Percentiles rank a stretch among this genome's conserved stretches.
Conservation (phyloP, 148 eudicot genomes). For the Camellia japonica region DNA sequence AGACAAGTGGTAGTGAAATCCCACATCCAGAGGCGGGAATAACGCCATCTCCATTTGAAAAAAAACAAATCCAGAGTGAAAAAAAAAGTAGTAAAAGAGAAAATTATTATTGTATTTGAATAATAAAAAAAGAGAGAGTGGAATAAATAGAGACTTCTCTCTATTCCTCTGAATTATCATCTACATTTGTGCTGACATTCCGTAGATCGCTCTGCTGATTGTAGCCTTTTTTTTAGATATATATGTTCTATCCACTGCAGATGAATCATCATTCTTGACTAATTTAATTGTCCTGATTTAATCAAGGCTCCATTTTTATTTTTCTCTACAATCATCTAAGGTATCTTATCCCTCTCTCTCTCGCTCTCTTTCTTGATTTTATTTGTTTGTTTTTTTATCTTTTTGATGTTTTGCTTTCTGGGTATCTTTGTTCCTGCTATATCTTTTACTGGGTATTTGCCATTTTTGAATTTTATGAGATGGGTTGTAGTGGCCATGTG, state of each 20-base stretch:
- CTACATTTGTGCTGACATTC: constrained; percentile 28
- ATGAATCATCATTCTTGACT: not conserved
- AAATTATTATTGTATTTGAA: not conserved
- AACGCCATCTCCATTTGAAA: constrained; percentile 8
- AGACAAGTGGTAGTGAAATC: not conserved
- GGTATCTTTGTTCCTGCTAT: constrained; percentile 2
- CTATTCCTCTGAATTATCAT: constrained; percentile 8
- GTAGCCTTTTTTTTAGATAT: constrained; percentile 7
- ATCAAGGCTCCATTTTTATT: not conserved
- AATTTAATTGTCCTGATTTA: constrained; percentile 10
- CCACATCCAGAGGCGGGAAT: constrained; percentile 34
- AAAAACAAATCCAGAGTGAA: not conserved
- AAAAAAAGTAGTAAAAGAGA: too few species aligned
- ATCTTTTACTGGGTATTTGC: not conserved
- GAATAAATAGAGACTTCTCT: not conserved
- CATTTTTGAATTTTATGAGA: not conserved
- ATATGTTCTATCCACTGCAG: not conserved
- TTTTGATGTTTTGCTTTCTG: not conserved
- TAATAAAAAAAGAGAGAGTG: not conserved
- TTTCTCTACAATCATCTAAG: not conserved
- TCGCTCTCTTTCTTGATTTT: constrained; percentile 19
- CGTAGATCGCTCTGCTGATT: constrained; percentile 22
- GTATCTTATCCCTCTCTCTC: constrained; percentile 21
- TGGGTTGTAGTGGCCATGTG: not conserved
- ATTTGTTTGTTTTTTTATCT: not conserved